Percentiles rank a stretch among this genome's conserved stretches.
Evolutionary conservation across 768 basidiomycete genomes (phyloP).

Genomic region (Epithele typhae): DNA sequence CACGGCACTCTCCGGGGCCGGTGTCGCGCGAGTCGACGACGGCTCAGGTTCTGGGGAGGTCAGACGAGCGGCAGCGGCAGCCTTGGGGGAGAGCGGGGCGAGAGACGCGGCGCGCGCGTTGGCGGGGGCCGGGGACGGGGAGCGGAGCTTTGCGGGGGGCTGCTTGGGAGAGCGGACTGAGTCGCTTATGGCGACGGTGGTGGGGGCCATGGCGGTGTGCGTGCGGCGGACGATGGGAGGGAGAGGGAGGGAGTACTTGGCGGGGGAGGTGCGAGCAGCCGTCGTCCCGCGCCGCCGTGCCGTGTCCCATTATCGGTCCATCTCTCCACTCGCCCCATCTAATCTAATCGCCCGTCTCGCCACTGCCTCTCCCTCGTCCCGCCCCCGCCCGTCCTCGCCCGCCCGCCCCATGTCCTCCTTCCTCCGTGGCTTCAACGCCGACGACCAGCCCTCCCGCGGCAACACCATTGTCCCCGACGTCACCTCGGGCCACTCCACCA

Average conservation of each 20-base stretch:
- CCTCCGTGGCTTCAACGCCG: neutral
- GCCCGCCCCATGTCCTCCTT: constrained; percentile 8
- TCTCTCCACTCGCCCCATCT: neutral
- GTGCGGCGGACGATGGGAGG: neutral
- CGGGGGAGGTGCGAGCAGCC: no score
- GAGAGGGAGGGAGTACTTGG: neutral
- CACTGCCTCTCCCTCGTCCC: neutral
- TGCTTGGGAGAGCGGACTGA: constrained; percentile 10
- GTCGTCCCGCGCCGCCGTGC: no score
- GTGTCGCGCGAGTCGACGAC: neutral
- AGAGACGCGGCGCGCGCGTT: constrained; percentile 6
- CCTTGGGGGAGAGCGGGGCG: constrained; percentile 9
- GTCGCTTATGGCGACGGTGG: constrained; percentile 7
- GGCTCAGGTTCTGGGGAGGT: constrained; percentile 6
- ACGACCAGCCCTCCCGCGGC: constrained; percentile 7
- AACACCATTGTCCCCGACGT: constrained; percentile 18
- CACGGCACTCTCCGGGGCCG: constrained; percentile 3
- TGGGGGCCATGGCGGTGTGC: constrained; percentile 7
- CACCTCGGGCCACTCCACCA: constrained; percentile 51
- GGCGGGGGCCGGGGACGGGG: constrained; percentile 6
- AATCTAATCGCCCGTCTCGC: no score
- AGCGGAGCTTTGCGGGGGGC: constrained; percentile 9
- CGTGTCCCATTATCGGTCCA: neutral
- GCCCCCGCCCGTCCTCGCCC: neutral
- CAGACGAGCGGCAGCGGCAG: constrained; percentile 9